Evolutionary conservation across 805 yeast genomes (phyloP).

Genomic region (Wickerhamomyces chambardii): DNA sequence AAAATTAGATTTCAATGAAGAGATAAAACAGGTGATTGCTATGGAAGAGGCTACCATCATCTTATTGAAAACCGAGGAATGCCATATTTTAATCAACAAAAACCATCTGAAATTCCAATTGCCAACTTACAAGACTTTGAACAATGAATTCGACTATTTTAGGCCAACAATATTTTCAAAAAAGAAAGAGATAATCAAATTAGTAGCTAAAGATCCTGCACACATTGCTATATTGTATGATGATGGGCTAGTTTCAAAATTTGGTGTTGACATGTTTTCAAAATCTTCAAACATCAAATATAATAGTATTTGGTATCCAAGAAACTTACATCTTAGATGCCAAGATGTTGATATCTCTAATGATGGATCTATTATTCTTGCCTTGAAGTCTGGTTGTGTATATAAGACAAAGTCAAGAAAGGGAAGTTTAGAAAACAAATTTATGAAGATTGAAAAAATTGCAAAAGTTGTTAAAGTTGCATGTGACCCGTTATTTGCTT

Average conservation of each 20-base stretch:
- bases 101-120: constrained; percentile 44
- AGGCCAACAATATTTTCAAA: constrained; percentile 42
- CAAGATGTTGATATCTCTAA: constrained; percentile 58
- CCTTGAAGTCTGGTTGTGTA: constrained; percentile 63
- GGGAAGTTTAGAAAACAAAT: constrained; percentile 32
- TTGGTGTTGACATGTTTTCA: constrained; percentile 19
- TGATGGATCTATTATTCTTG: constrained; percentile 62
- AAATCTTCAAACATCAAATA: constrained; percentile 34
- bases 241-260: constrained; percentile 39
- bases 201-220: constrained; percentile 30
- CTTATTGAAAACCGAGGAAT: constrained; percentile 44
- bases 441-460: constrained; percentile 41
- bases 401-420: constrained; percentile 23
- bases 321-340: constrained; percentile 45
- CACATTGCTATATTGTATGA: constrained; percentile 41
- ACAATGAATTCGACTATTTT: constrained; percentile 42
- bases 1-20: constrained; percentile 23
- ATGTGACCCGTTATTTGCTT: constrained; percentile 56
- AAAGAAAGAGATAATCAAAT: constrained; percentile 21
- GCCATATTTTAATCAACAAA: constrained; percentile 52
- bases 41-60: constrained; percentile 67
- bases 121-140: constrained; percentile 19
- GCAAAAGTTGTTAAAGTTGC: constrained; percentile 53
- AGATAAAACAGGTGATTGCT: constrained; percentile 48
- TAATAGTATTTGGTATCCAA: constrained; percentile 52